Base-by-base conservation (phyloP, 345 rosid genomes). In the Toxicodendron radicans region DNA sequence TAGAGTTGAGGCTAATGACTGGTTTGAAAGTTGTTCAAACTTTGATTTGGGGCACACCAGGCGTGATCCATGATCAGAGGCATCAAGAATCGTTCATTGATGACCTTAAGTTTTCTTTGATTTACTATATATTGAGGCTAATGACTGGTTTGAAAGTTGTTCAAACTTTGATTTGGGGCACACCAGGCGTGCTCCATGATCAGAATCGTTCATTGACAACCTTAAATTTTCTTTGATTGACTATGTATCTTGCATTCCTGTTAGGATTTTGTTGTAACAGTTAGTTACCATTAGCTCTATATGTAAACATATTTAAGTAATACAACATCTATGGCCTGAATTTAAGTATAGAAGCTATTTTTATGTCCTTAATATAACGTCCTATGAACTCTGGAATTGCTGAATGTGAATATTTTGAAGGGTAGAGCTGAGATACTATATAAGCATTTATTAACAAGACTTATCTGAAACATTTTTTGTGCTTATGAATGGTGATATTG, bases 261-360 rank as follows among this genome's bases (percentile, higher is more conserved):
- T 49, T 49, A 49, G 58, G 57, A 49, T 48, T 66, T 24, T 66
- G 43, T 5, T 66, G 51, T 41, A 66, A 10, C 57, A 66, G 23
- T 57, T 10, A 48, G 21, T 27, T 24, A 35, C 41, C 48, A 35
- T 24, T 66, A 24, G 21, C 70, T 24, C 53, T 66, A 33, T 65
- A 13, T 5, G 1, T 43, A 46, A 45, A 45, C 35, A 2, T 21
- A 14, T 23, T 38, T 53, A 24, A 17, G 35, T 2, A 5, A 32
- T 38, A 27, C 5, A n/a, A 20, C 70, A 49, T 49, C 14, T 66
- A 7, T 13, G 10, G 3, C 61, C 11, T 30, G 61, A n/a, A 20
- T 11, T 53, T 33, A 9, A 18, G 20, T 11, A 56, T 4, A 18
- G 59, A 1, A 20, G 59, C 27, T 58, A 21, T 21, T 21, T 16